phyloP scores from a whole-genome alignment of 2,329 filamentous ascomycete species.

The Diplodia mutila region DNA sequence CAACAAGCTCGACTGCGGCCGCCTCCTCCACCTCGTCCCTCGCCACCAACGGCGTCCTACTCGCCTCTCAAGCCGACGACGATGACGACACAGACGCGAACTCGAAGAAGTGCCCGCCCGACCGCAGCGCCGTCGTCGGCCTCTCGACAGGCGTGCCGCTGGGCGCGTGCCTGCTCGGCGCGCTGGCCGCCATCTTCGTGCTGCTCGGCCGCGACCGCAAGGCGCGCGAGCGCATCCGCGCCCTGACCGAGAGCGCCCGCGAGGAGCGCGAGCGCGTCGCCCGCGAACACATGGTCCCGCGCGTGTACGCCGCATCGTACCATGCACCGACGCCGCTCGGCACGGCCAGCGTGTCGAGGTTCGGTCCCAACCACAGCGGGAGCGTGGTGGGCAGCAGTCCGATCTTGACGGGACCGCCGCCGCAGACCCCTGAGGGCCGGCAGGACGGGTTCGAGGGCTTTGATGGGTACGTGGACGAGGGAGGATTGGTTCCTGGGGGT shows the following conservation, averaged over 20 bases:
- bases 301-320: conserved; percentile 3
- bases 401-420: neutral
- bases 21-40: neutral
- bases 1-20: neutral
- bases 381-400: neutral
- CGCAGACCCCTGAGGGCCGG: neutral
- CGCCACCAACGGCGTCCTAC: neutral
- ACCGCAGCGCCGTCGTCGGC: conserved; percentile 18
- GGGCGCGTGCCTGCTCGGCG: conserved; percentile 15
- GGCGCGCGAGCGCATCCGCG: conserved; percentile 15
- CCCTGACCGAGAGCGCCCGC: conserved; percentile 8
- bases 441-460: conserved; percentile 3
- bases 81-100: neutral
- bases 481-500: neutral
- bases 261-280: conserved; percentile 21
- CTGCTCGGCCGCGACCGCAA: conserved; percentile 18
- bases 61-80: neutral
- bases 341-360: neutral
- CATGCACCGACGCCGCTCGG: neutral
- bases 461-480: neutral
- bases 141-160: conserved; percentile 19
- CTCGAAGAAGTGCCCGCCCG: neutral
- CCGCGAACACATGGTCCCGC: conserved; percentile 12
- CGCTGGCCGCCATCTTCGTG: conserved; percentile 18
- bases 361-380: neutral